Evolutionary conservation across 371 early-diverging fungal genomes (phyloP), one percentile per base, ranked within the genome.

Genomic region (Capillidium heterosporum): DNA sequence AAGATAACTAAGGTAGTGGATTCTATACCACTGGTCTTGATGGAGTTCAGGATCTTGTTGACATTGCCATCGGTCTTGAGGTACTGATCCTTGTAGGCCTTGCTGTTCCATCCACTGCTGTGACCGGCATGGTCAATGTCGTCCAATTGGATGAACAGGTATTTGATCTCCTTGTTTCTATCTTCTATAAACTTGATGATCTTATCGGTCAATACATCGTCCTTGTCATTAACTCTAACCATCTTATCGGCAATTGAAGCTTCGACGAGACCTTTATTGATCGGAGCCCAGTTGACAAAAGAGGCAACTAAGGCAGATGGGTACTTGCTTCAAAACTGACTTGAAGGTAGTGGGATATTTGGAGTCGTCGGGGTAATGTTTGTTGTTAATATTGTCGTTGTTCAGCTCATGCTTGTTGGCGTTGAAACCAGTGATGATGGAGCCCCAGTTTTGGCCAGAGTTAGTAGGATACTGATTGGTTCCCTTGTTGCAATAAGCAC

Each of bases 391-490:
- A 40, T 40, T 40, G n/a, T n/a, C n/a, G 32, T 60, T 60, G 29
- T 3, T 60, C 29, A 60, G 24, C 32, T 51, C 52, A 50, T 60
- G 60, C 32, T 60, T 60, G 2, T 60, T 49, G 1, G 57, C 57
- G 41, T 35, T 24, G 41, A 60, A 39, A 17, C 60, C 51, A 11
- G 47, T 47, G 17, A 60, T 27, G 32, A 60, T 17, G 1, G 60
- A 60, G 7, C 60, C 60, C 60, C 60, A 60, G 32, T 60, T 60
- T 32, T 56, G 57, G 1, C 57, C 60, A 42, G 54, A 53, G 15
- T 32, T 31, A 4, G 60, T 60, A 28, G 60, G 60, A 11, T 44
- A 7, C 46, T n/a, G 13, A 19, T 13, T 23, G 13, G 23, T 4
- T 10, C 27, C 49, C 23, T 27, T 15, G 13, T 28, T 13, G 28